Evolutionary conservation across 345 rosid species (phyloP).

Genomic region (Erucastrum elatum): DNA sequence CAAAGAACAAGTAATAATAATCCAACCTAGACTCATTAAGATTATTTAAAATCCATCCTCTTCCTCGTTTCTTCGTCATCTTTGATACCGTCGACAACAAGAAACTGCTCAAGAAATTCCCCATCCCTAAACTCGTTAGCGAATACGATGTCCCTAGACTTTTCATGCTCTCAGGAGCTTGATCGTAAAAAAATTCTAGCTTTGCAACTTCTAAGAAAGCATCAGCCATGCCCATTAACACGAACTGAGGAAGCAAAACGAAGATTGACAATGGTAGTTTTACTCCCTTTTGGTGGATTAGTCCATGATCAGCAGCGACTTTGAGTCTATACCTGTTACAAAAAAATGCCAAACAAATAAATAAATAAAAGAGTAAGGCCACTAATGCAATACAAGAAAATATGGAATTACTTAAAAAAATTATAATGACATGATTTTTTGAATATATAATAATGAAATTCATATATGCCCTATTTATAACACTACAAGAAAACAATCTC

Average conservation of each 20-base stretch:
- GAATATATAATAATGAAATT: too few relatives aligned
- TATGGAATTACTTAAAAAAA: too few relatives aligned
- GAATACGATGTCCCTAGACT: constrained; percentile 73
- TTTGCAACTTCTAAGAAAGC: constrained; percentile 70
- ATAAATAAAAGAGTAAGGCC: neutral
- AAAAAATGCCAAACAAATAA: neutral
- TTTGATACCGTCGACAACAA: constrained; percentile 50
- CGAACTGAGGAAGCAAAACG: constrained; percentile 75
- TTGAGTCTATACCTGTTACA: constrained; percentile 54
- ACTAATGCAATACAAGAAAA: neutral
- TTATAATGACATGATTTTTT: too few relatives aligned
- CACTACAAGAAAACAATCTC: too few relatives aligned
- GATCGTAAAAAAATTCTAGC: constrained; percentile 84
- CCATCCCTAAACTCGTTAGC: constrained; percentile 57
- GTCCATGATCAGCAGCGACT: constrained; percentile 45
- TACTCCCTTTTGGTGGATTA: constrained; percentile 21
- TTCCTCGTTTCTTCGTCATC: constrained; percentile 50
- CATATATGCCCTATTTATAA: too few relatives aligned
- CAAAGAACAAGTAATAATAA: constrained; percentile 64
- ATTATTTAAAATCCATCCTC: constrained; percentile 68
- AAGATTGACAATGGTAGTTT: constrained; percentile 61
- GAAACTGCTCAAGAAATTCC: constrained; percentile 69
- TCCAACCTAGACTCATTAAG: constrained; percentile 66
- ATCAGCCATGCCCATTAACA: constrained; percentile 71
- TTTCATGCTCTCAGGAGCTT: constrained; percentile 80